These are phyloP conservation scores for Pyronema domesticum DNA, from an alignment of 495 filamentous ascomycete species.

Conservation along the genomic window DNA sequence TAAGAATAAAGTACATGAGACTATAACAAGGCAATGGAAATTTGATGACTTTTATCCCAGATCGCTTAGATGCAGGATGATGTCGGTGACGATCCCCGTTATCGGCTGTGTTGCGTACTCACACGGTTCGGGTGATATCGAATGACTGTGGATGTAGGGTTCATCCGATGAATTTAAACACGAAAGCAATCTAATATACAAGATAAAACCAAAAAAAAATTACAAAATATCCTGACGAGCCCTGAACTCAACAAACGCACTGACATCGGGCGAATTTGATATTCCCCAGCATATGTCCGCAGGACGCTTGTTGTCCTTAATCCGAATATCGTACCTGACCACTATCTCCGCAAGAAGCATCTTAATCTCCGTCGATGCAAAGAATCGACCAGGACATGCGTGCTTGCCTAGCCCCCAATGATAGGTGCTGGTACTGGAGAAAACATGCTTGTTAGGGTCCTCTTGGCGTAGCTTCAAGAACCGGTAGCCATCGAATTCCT, in stretches of 20 bases:
- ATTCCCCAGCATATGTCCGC: neutral
- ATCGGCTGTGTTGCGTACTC: neutral
- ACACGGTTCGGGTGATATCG: neutral
- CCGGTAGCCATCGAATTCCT: constrained; percentile 37
- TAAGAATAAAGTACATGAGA: too few species aligned
- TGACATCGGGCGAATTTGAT: neutral
- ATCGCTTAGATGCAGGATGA: neutral
- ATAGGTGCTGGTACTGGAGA: constrained; percentile 29
- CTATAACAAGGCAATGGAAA: too few species aligned
- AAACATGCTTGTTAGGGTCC: constrained; percentile 28
- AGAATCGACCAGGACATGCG: constrained; percentile 39
- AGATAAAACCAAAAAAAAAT: neutral
- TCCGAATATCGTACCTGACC: constrained; percentile 30
- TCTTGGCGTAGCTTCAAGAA: constrained; percentile 32
- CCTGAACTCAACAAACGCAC: neutral
- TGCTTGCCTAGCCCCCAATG: constrained; percentile 37
- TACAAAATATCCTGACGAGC: neutral
- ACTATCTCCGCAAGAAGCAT: constrained; percentile 29
- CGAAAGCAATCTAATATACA: neutral
- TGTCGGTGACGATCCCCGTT: constrained; percentile 18
- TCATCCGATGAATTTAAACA: neutral
- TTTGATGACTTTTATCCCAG: too few species aligned
- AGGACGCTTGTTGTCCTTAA: neutral
- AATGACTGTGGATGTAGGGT: neutral
- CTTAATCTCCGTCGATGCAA: constrained; percentile 36